Conservation (phyloP, 2,329 filamentous ascomycete species). For the Apiospora arundinis region DNA sequence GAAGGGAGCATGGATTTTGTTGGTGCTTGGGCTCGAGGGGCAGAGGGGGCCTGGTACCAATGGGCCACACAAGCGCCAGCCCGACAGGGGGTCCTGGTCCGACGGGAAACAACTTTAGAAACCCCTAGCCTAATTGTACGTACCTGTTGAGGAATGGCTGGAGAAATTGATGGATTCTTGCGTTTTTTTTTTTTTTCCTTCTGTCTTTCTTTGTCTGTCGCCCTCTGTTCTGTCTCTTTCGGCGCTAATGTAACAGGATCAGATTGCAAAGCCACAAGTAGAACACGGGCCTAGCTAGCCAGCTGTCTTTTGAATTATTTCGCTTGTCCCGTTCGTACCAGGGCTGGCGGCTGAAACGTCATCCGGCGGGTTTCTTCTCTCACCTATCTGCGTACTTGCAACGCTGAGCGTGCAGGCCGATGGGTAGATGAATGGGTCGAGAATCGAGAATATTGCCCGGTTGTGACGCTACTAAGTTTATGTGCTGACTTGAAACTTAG, state of each 20-base stretch:
- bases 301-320: not conserved
- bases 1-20: slow-evolving; percentile 4
- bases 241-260: slow-evolving; percentile 20
- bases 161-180: not conserved
- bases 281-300: not conserved
- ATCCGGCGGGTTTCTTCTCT: slow-evolving; percentile 16
- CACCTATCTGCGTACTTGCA: not conserved
- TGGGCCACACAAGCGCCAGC: slow-evolving; percentile 6
- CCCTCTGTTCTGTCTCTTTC: not conserved
- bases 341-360: slow-evolving; percentile 20
- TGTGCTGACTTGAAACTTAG: slow-evolving; percentile 9
- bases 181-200: not conserved
- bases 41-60: not conserved
- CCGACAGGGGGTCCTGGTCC: slow-evolving; percentile 10
- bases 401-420: not conserved
- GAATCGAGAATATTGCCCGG: not conserved
- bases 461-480: slow-evolving; percentile 8
- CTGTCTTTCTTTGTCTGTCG: too few relatives aligned
- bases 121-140: slow-evolving; percentile 7
- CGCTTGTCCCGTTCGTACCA: slow-evolving; percentile 9
- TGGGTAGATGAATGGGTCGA: slow-evolving; percentile 15
- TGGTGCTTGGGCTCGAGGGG: slow-evolving; percentile 13
- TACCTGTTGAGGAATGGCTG: slow-evolving; percentile 2
- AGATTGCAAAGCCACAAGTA: slow-evolving; percentile 4
- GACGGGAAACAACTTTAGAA: slow-evolving; percentile 17